Conservation (phyloP, 2,329 filamentous ascomycete species). For the Trichoderma sp. region DNA sequence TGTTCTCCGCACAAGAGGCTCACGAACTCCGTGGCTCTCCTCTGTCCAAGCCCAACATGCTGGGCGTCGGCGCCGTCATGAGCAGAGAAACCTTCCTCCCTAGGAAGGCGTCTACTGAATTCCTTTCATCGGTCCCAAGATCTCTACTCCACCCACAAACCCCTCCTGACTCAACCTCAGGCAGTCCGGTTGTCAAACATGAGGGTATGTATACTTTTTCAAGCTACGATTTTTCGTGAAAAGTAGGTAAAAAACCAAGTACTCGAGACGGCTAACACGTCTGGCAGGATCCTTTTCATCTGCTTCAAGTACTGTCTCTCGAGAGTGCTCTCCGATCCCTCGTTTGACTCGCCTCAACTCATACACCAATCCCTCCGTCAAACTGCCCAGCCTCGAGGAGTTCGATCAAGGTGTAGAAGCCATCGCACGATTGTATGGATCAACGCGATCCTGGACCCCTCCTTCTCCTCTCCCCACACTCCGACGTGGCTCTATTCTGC, state of each 20-base stretch:
- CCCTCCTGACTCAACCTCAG: conserved; percentile 38
- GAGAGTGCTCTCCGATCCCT: conserved; percentile 35
- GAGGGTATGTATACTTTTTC: conserved; percentile 33
- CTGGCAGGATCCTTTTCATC: conserved; percentile 31
- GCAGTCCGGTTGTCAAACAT: conserved; percentile 39
- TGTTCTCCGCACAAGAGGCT: conserved; percentile 23
- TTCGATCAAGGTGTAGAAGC: conserved; percentile 44
- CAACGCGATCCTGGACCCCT: conserved; percentile 33
- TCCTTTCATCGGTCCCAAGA: conserved; percentile 28
- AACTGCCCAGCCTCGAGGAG: conserved; percentile 42
- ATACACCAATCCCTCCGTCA: conserved; percentile 27
- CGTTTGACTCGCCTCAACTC: conserved; percentile 28
- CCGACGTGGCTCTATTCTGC: conserved; percentile 29
- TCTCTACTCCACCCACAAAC: conserved; percentile 33
- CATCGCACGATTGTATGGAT: conserved; percentile 38
- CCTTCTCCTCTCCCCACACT: conserved; percentile 36
- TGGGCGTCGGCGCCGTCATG: conserved; percentile 31
- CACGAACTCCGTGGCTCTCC: conserved; percentile 27
- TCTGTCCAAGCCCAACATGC: conserved; percentile 27
- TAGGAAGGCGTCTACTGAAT: conserved; percentile 30
- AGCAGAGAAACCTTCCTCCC: conserved; percentile 27
- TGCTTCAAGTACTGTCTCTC: conserved; percentile 27
- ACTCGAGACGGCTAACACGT: conserved; percentile 20
- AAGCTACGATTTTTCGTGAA: background rate
- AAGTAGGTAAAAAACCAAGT: background rate